Evolutionary conservation across 75 land plant genomes (phyloP), one percentile per base, ranked within the genome.

Genomic region (Pinus albicaulis): DNA sequence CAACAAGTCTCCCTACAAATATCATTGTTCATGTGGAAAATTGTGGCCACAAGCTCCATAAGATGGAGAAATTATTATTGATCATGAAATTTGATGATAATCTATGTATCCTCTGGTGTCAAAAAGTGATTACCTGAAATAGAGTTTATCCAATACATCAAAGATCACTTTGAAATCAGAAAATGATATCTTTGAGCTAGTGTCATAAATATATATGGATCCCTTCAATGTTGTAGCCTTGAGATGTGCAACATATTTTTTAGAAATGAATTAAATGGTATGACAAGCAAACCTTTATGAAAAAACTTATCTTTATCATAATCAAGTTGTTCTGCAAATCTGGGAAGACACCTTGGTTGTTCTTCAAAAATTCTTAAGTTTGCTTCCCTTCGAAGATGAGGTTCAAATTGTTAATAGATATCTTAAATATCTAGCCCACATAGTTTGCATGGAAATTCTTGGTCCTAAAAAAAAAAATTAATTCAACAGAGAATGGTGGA

Each of bases 381-480:
- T 93, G 59, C 80, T 79, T 19, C 96, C 96, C 11, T 76, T 74
- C 81, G 73, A 90, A 11, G 93, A 93, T 64, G 89, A 89, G 74
- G 80, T 93, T 25, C 78, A 84, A 6, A 87, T 93, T 2, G 92
- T 86, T 52, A 88, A 93, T 76, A 76, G 90, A 12, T 89, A 92
- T 72, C 78, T 93, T 34, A 93, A 93, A 72, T 80, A 92, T 20
- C 80, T 93, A 8, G 91, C 96, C 14, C 88, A 88, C 85, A 90
- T 93, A 89, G 92, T 92, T 22, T 93, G 89, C 77, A 88, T 88
- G 93, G 95, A 93, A 74, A 80, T 93, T 64, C 86, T 88, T 26
- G 95, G 90, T 60, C 89, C 95, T 0, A 87, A 86, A 70, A 76
- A 81, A 70, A 71, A 85, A 55, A 65, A 79, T 82, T 78, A 55